A percentile compares a stretch with the other conserved stretches of the same genome.
These are phyloP conservation scores for Sporothrix phasma DNA, from an alignment of 2,329 filamentous ascomycete species.

Conservation along the genomic window DNA sequence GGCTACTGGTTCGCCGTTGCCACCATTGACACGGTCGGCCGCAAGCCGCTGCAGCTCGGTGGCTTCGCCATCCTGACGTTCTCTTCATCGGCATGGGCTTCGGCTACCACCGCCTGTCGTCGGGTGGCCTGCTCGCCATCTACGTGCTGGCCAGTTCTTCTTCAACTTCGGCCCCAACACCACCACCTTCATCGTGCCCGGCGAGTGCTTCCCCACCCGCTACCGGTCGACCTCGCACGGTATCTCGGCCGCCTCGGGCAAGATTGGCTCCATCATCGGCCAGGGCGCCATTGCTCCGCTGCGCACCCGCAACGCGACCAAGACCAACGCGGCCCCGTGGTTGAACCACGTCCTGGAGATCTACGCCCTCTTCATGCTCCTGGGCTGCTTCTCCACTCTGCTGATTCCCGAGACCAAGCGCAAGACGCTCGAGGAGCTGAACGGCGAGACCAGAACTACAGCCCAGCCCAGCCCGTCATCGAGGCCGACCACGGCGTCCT, in stretches of 20 bases:
- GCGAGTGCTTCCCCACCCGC: conserved; percentile 46
- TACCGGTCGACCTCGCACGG: conserved; percentile 49
- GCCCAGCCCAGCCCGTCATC: not conserved
- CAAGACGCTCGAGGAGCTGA: conserved; percentile 59
- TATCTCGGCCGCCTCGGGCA: conserved; percentile 45
- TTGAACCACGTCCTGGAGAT: conserved; percentile 71
- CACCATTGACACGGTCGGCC: conserved; percentile 57
- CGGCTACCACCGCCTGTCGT: conserved; percentile 43
- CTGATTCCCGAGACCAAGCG: conserved; percentile 66
- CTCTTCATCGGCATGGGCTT: conserved; percentile 56
- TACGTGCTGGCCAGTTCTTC: conserved; percentile 49
- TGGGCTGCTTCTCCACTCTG: conserved; percentile 57
- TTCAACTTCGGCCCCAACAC: conserved; percentile 51
- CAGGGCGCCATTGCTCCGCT: conserved; percentile 49
- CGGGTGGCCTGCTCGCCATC: conserved; percentile 44
- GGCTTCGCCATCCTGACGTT: conserved; percentile 53
- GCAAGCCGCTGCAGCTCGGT: conserved; percentile 65
- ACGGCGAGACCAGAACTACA: conserved; percentile 20
- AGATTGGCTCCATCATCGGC: conserved; percentile 47
- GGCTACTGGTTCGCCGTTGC: conserved; percentile 78
- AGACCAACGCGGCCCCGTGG: conserved; percentile 45
- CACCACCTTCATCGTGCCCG: conserved; percentile 48
- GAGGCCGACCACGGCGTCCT: conserved; percentile 7
- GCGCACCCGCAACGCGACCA: conserved; percentile 35
- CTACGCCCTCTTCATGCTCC: conserved; percentile 65